These are phyloP conservation scores for Capronia epimyces DNA, from an alignment of 2,329 filamentous ascomycete genomes.

Conservation along the genomic window DNA sequence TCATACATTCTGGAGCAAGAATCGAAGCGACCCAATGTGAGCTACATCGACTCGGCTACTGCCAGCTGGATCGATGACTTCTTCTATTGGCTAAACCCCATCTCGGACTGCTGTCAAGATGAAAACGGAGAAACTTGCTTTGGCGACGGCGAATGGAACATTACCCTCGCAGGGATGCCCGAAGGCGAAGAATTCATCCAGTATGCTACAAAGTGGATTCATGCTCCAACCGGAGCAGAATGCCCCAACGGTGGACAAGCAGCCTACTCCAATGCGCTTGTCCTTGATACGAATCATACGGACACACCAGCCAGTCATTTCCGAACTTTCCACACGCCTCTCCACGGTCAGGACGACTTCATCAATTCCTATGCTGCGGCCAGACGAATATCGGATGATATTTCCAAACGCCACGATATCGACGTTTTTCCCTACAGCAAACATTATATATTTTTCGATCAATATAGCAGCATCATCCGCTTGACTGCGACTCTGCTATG, in stretches of 20 bases:
- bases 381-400: constrained; percentile 74
- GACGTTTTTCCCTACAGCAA: constrained; percentile 95
- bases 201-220: constrained; percentile 78
- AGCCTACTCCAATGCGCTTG: constrained; percentile 76
- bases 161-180: constrained; percentile 84
- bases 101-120: constrained; percentile 66
- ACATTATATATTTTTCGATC: constrained; percentile 99
- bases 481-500: constrained; percentile 75
- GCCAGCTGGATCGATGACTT: constrained; percentile 98
- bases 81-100: constrained; percentile 92
- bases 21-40: constrained; percentile 79
- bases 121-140: constrained; percentile 72
- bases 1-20: constrained; percentile 91
- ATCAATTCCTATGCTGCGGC: constrained; percentile 86
- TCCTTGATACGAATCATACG: constrained; percentile 62
- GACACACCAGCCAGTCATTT: constrained; percentile 83
- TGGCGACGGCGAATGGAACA: constrained; percentile 75
- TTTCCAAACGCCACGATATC: constrained; percentile 64
- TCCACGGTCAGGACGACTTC: constrained; percentile 85
- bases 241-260: constrained; percentile 87
- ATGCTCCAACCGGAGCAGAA: constrained; percentile 69
- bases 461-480: constrained; percentile 79
- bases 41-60: constrained; percentile 79
- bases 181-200: constrained; percentile 84
- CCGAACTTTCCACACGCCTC: constrained; percentile 78